Evolutionary conservation across 805 yeast genomes (phyloP).

Genomic region (Cyberlindnera mycetangii): DNA sequence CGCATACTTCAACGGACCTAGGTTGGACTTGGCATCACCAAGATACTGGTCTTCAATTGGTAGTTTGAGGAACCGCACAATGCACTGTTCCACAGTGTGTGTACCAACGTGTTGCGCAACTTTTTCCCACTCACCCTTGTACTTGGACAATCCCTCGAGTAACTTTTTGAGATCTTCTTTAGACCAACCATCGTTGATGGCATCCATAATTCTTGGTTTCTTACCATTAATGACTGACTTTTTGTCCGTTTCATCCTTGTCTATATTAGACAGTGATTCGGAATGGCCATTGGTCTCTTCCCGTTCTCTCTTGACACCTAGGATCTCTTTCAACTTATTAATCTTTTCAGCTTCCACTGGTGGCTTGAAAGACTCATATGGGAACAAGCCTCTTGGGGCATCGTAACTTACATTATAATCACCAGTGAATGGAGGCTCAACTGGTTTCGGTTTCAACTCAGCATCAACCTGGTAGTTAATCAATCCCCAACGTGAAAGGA

Average conservation of each 20-base stretch:
- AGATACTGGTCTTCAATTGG: constrained; percentile 79
- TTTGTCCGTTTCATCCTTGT: constrained; percentile 3
- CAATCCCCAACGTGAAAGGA: constrained; percentile 88
- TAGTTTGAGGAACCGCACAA: constrained; percentile 70
- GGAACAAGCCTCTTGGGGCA: constrained; percentile 89
- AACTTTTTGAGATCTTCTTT: constrained; percentile 57
- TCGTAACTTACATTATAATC: constrained; percentile 76
- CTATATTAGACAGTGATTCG: background rate
- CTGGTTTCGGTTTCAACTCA: constrained; percentile 61
- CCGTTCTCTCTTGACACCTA: constrained; percentile 19
- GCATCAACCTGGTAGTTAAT: constrained; percentile 91
- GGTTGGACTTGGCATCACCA: constrained; percentile 34
- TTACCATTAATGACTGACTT: constrained; percentile 24
- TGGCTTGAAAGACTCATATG: constrained; percentile 79
- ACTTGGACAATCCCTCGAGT: constrained; percentile 58
- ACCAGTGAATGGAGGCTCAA: constrained; percentile 73
- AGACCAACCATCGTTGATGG: constrained; percentile 59
- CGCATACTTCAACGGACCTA: constrained; percentile 78
- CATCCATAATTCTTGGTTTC: constrained; percentile 33
- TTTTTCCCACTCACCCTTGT: constrained; percentile 75
- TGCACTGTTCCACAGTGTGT: constrained; percentile 75
- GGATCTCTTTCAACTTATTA: constrained; percentile 39
- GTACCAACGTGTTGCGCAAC: constrained; percentile 66
- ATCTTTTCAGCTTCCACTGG: constrained; percentile 45
- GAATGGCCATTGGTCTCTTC: constrained; percentile 13